Evolutionary conservation across 768 basidiomycete species (phyloP), one percentile per base, ranked within the genome.

Genomic region (Cystobasidium ongulense): DNA sequence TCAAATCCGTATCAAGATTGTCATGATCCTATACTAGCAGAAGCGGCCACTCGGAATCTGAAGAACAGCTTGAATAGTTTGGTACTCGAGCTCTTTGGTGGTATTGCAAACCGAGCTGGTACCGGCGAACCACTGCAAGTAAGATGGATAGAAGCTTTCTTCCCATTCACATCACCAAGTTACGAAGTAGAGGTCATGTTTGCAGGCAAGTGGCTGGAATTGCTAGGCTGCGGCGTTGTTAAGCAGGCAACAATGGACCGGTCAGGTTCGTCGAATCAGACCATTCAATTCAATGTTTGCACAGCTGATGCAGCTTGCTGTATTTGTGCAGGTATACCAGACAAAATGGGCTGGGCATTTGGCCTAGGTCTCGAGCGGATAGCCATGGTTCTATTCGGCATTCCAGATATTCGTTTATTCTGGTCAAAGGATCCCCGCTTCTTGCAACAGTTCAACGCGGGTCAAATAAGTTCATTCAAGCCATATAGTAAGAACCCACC

Each of bases 131-230:
- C 96, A 29, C 83, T 99, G 75, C 84, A 86, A 76, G 89, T 99
- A 31, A 85, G 96, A 25, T 99, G 96, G 96, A 97, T 98, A 76
- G 92, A 97, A 80, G 92, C 95, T 1, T 91, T 90, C 79, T 98
- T 99, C 82, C 96, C 96, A 0, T 99, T 95, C 85, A 99, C 96
- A 70, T 90, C 88, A 74, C 96, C 96, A 10, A 96, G 93, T 80
- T 99, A 91, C 80, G 95, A 99, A 80, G 94, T 99, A 50, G 96
- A 99, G 80, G 93, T 98, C 3, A 89, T 94, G 82, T 98, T 90
- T 83, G 87, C 88, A 72, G 96, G 92, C 0, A 90, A 94, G 81
- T 99, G 96, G 96, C 83, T 99, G 27, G 96, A 98, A 81, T 91
- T 99, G 68, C 84, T 98, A 5, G 96, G 96, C 0, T 93, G 87